Conservation (phyloP, 148 eudicot genomes). For the Vaccinium myrtillus region DNA sequence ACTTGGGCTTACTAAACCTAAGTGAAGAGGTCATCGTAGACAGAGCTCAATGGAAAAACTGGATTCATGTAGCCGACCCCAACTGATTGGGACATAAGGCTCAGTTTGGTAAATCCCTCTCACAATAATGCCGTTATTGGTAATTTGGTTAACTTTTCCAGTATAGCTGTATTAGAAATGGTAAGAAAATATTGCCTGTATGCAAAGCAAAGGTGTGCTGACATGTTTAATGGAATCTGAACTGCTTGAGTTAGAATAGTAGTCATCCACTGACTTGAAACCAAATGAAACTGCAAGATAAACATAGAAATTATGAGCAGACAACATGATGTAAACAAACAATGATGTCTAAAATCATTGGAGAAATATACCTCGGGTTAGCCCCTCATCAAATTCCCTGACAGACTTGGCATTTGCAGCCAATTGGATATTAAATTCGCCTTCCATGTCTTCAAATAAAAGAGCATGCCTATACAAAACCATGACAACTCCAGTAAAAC, state of each 20-base stretch:
- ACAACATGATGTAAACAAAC: not conserved
- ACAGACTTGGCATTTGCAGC: conserved; percentile 83
- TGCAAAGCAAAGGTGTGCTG: conserved; percentile 74
- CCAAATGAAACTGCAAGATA: conserved; percentile 85
- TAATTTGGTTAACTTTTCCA: not conserved
- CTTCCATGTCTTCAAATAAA: conserved; percentile 82
- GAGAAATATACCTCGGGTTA: conserved; percentile 68
- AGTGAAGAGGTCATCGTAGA: no score
- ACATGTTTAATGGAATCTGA: conserved; percentile 80
- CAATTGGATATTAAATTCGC: conserved; percentile 76
- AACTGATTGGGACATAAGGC: no score
- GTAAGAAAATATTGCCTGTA: conserved; percentile 54
- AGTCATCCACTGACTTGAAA: conserved; percentile 95
- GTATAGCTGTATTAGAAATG: not conserved
- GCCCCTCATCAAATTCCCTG: conserved; percentile 86
- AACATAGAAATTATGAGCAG: conserved; percentile 18
- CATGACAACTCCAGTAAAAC: conserved; percentile 7
- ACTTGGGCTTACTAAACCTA: no score
- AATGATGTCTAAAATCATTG: not conserved
- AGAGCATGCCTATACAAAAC: conserved; percentile 61
- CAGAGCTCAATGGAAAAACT: no score
- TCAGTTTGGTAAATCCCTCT: no score
- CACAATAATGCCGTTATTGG: not conserved
- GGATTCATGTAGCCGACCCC: no score
- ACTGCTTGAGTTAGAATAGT: conserved; percentile 84